These are phyloP conservation scores for Colletotrichum sp. DNA, from an alignment of 2,329 filamentous ascomycete species.

Conservation along the genomic window DNA sequence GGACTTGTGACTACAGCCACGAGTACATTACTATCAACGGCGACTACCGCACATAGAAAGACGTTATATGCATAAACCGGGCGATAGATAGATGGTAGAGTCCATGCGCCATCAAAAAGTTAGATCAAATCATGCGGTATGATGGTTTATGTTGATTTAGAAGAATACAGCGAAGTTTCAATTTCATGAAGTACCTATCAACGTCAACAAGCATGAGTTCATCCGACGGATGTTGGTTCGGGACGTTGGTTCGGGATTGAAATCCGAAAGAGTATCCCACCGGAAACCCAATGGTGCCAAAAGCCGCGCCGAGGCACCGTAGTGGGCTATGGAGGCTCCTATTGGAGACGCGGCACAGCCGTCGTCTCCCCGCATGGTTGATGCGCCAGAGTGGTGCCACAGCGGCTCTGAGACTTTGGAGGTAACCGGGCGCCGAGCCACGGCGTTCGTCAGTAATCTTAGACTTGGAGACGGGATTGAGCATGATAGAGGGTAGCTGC, in stretches of 20 bases:
- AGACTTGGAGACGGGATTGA: neutral
- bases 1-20: slow-evolving; percentile 87
- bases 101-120: neutral
- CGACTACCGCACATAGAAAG: slow-evolving; percentile 61
- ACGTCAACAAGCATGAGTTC: neutral
- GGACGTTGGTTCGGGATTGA: neutral
- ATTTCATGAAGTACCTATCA: neutral
- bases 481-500: neutral
- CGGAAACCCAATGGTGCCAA: neutral
- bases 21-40: slow-evolving; percentile 77
- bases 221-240: neutral
- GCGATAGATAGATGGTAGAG: neutral
- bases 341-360: slow-evolving; percentile 3
- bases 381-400: slow-evolving; percentile 5
- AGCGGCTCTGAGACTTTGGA: neutral
- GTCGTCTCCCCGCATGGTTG: neutral
- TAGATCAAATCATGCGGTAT: neutral
- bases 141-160: neutral
- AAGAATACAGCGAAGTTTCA: neutral
- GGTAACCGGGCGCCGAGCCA: neutral
- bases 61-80: neutral
- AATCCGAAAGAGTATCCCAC: neutral
- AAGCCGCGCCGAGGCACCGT: slow-evolving; percentile 16
- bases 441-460: neutral
- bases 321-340: neutral